Evolutionary conservation across 1,284 basidiomycete species (phyloP), one percentile per base, ranked within the genome.

Genomic region (Ceratobasidium sp.): DNA sequence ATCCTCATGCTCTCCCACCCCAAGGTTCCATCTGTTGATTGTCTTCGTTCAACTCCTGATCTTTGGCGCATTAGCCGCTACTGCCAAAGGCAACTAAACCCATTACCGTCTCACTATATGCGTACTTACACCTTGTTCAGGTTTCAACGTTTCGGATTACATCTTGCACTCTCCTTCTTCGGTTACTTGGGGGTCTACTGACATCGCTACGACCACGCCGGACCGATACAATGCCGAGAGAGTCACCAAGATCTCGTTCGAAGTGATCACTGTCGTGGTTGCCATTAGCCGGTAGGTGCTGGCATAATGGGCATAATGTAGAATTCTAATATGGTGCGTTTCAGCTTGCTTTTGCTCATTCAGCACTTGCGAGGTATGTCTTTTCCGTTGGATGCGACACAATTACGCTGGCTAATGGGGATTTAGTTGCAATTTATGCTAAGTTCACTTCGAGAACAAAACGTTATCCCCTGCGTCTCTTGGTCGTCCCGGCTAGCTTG

Each of bases 151-250:
- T 22, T 48, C 69, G 11, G 53, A 62, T 22, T 73, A 73, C 24
- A 73, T 73, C 22, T 15, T 73, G 59, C 69, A 73, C 15, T 73
- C 69, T 1, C 69, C 69, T n/a, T 56, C 57, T 22, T 73, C 69
- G 14, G 33, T 41, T 7, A 11, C 62, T 6, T 22, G 62, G 36
- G 47, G 62, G 11, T 11, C 48, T 14, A 62, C 53, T 17, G 48
- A 62, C 22, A 24, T 62, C 14, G 29, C n/a, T n/a, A 62, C 57
- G 0, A 62, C 53, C 29, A 53, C 45, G 1, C 69, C 59, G 9
- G 69, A 73, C 3, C 57, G 59, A 33, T 73, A 62, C 41, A 36
- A 7, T 24, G 69, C 56, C n/a, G 57, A 73, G 29, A 44, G 57
- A 9, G n/a, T 73, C 11, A 59, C 69, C 22, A 51, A 59, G 59